phyloP scores from a whole-genome alignment of 1,284 basidiomycete species.

The Pseudozyma thailandica region DNA sequence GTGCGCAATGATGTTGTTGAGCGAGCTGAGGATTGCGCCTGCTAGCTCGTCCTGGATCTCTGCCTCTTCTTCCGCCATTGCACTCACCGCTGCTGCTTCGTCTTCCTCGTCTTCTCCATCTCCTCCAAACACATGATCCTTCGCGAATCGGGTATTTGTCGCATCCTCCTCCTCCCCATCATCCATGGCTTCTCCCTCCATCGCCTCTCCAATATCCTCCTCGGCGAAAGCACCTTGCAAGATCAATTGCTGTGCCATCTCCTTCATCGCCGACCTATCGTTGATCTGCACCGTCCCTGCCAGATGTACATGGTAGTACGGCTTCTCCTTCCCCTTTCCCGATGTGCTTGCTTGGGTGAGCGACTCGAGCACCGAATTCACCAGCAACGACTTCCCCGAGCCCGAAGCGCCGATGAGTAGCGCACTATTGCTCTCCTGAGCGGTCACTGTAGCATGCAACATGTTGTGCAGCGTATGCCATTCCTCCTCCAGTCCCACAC shows the following conservation, averaged over 20 bases:
- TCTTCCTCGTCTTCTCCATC: constrained; percentile 32
- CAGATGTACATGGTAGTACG: constrained; percentile 54
- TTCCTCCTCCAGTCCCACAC: constrained; percentile 53
- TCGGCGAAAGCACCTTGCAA: constrained; percentile 56
- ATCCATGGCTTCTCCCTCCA: constrained; percentile 3
- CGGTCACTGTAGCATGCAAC: constrained; percentile 44
- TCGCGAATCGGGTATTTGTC: background rate
- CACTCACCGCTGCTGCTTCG: background rate
- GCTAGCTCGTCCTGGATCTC: constrained; percentile 44
- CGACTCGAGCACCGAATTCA: constrained; percentile 52
- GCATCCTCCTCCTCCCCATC: constrained; percentile 15
- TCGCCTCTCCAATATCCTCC: constrained; percentile 27
- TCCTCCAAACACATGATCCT: constrained; percentile 39
- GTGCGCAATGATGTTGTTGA: constrained; percentile 52
- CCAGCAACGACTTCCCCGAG: constrained; percentile 53
- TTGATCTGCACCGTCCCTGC: constrained; percentile 56
- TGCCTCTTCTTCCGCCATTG: constrained; percentile 20
- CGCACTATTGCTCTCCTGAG: constrained; percentile 61
- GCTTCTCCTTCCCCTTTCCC: background rate
- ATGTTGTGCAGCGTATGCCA: constrained; percentile 49
- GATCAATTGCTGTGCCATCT: constrained; percentile 64
- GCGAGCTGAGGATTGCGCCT: constrained; percentile 35
- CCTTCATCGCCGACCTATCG: constrained; percentile 60
- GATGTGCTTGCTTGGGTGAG: constrained; percentile 7
- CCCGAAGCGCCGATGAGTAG: constrained; percentile 59